Conservation (phyloP, 1,139 yeast genomes). For the Sugiyamaella sp. region DNA sequence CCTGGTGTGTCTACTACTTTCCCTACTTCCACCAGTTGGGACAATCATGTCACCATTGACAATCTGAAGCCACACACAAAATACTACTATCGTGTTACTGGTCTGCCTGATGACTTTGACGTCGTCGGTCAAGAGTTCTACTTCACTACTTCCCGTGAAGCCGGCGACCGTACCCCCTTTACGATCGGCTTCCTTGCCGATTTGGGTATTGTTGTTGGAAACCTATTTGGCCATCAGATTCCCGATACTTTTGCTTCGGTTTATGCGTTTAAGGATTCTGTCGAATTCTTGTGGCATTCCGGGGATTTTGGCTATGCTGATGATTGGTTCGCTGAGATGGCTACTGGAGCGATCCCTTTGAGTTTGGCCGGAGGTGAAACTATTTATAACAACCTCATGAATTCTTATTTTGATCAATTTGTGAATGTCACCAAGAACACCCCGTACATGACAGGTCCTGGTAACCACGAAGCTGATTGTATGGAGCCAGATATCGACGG, state of each 20-base stretch:
- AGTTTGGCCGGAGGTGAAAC: constrained; percentile 15
- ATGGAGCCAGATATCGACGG: constrained; percentile 28
- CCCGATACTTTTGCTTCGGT: constrained; percentile 24
- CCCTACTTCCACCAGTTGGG: constrained; percentile 35
- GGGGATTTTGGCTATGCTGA: constrained; percentile 40
- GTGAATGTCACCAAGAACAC: constrained; percentile 31
- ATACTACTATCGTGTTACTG: constrained; percentile 37
- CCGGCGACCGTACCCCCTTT: constrained; percentile 23
- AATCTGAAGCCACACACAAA: constrained; percentile 36
- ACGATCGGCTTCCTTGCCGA: constrained; percentile 27
- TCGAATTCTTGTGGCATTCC: constrained; percentile 34
- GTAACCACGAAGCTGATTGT: constrained; percentile 39
- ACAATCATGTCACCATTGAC: constrained; percentile 38
- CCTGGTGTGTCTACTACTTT: constrained; percentile 35
- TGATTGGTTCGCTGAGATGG: constrained; percentile 35
- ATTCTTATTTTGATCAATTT: constrained; percentile 34
- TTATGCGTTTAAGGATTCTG: constrained; percentile 20
- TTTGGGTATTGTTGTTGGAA: constrained; percentile 32
- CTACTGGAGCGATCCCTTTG: constrained; percentile 26
- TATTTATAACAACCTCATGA: constrained; percentile 24
- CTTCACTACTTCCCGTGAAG: constrained; percentile 27
- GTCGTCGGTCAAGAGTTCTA: constrained; percentile 14
- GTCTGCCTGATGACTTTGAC: constrained; percentile 17
- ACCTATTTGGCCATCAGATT: constrained; percentile 26
- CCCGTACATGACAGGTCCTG: constrained; percentile 39